These are phyloP conservation scores for Zasmidium cellare DNA, from an alignment of 2,329 filamentous ascomycete species.

Conservation along the genomic window DNA sequence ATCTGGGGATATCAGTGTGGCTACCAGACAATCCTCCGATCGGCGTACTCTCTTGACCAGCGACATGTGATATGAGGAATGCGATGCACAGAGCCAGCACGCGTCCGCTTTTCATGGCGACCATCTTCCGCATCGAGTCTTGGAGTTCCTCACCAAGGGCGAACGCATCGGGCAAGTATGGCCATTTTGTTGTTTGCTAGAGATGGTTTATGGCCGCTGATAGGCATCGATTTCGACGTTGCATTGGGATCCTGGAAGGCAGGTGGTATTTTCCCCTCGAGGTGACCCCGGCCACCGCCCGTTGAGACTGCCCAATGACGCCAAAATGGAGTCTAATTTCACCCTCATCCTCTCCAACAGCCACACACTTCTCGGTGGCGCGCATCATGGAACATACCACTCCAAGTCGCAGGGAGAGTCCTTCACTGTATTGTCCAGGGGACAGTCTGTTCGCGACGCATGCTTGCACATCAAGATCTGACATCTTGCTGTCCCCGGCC, in stretches of 20 bases:
- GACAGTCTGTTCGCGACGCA: too few relatives aligned
- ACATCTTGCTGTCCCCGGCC: too few relatives aligned
- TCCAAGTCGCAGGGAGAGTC: too few relatives aligned
- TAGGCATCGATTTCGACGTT: background rate
- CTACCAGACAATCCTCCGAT: constrained; percentile 26
- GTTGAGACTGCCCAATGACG: too few relatives aligned
- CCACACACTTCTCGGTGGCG: too few relatives aligned
- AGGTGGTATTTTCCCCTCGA: background rate
- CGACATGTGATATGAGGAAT: background rate
- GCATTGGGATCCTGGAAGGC: background rate
- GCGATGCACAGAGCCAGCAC: background rate
- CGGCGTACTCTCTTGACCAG: constrained; percentile 6
- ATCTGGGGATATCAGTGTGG: constrained; percentile 45
- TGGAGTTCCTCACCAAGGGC: too few relatives aligned
- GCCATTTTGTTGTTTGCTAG: background rate
- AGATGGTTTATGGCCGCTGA: background rate
- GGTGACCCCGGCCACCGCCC: background rate
- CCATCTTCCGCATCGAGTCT: background rate
- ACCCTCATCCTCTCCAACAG: too few relatives aligned
- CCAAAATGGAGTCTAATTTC: too few relatives aligned
- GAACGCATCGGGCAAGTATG: too few relatives aligned
- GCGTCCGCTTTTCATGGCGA: background rate
- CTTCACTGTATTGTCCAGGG: too few relatives aligned
- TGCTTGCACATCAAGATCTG: too few relatives aligned
- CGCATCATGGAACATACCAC: too few relatives aligned